These are phyloP conservation scores for Pichia thaimueangensis DNA, from an alignment of 805 yeast species.

Conservation along the genomic window DNA sequence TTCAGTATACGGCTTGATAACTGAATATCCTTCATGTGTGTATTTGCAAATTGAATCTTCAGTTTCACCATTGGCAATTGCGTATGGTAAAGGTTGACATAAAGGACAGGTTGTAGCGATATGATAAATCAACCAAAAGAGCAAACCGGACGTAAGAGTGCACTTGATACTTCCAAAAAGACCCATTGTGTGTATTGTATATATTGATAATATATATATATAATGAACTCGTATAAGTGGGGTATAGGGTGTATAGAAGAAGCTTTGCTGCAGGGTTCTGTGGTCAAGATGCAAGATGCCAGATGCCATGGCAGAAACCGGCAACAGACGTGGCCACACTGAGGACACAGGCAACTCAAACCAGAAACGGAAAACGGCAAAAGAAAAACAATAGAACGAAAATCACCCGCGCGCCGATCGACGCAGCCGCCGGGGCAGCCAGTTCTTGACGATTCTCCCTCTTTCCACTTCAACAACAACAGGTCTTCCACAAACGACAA, in stretches of 20 bases:
- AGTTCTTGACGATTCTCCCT: slow-evolving; percentile 56
- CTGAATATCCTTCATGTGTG: slow-evolving; percentile 17
- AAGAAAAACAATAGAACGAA: too few species aligned
- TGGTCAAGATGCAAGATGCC: too few species aligned
- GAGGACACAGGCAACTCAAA: too few species aligned
- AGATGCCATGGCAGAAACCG: too few species aligned
- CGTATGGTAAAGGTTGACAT: slow-evolving; percentile 12
- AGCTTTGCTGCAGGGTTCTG: too few species aligned
- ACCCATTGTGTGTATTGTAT: slow-evolving; percentile 8
- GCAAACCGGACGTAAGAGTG: slow-evolving; percentile 13
- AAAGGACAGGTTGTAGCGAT: slow-evolving; percentile 23
- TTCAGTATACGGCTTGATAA: slow-evolving; percentile 18
- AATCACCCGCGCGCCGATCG: not conserved
- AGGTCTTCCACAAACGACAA: slow-evolving; percentile 42
- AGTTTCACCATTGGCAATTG: slow-evolving; percentile 7
- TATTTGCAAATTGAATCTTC: slow-evolving; percentile 19
- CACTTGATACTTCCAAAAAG: slow-evolving; percentile 14
- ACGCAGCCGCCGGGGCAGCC: slow-evolving; percentile 60
- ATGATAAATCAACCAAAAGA: slow-evolving; percentile 18
- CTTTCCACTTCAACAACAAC: slow-evolving; percentile 69
- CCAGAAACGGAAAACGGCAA: too few species aligned
- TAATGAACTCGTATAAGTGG: too few species aligned
- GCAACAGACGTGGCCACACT: too few species aligned
- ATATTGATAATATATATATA: too few species aligned
- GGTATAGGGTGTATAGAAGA: too few species aligned